These are phyloP conservation scores for Lodderomyces orthopsilosis DNA, from an alignment of 1,139 yeast genomes.

Conservation along the genomic window DNA sequence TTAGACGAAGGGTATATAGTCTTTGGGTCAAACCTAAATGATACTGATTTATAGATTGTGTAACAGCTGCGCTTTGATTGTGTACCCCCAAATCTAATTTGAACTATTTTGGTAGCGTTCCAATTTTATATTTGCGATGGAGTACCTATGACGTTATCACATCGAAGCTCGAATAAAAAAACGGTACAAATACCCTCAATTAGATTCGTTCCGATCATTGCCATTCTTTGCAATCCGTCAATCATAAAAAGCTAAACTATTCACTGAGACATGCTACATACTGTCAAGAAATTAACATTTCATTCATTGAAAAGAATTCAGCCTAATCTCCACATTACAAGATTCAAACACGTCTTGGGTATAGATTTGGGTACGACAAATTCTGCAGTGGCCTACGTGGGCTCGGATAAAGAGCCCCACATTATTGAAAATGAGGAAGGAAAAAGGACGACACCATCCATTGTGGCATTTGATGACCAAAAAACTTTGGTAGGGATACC, in stretches of 20 bases:
- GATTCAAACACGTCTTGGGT: conserved; percentile 52
- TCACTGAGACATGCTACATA: not conserved
- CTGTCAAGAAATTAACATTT: not conserved
- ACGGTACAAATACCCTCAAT: too few relatives aligned
- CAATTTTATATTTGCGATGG: not conserved
- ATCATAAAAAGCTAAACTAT: too few relatives aligned
- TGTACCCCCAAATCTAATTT: too few relatives aligned
- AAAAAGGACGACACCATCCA: conserved; percentile 68
- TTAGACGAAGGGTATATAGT: not conserved
- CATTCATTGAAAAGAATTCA: not conserved
- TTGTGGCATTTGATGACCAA: conserved; percentile 55
- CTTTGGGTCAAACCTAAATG: not conserved
- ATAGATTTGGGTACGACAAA: conserved; percentile 81
- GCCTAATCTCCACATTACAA: not conserved
- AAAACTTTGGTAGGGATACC: conserved; percentile 42
- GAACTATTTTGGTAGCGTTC: not conserved
- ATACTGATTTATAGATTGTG: not conserved
- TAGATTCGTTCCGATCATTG: too few relatives aligned
- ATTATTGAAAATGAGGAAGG: conserved; percentile 72
- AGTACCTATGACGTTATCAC: not conserved
- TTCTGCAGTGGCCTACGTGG: conserved; percentile 73
- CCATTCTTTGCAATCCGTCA: too few relatives aligned
- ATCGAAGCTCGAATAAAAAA: too few relatives aligned
- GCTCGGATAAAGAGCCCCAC: conserved; percentile 38
- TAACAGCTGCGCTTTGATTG: too few relatives aligned